These are phyloP conservation scores for Aaosphaeria arxii DNA, from an alignment of 2,329 filamentous ascomycete genomes.

Conservation along the genomic window DNA sequence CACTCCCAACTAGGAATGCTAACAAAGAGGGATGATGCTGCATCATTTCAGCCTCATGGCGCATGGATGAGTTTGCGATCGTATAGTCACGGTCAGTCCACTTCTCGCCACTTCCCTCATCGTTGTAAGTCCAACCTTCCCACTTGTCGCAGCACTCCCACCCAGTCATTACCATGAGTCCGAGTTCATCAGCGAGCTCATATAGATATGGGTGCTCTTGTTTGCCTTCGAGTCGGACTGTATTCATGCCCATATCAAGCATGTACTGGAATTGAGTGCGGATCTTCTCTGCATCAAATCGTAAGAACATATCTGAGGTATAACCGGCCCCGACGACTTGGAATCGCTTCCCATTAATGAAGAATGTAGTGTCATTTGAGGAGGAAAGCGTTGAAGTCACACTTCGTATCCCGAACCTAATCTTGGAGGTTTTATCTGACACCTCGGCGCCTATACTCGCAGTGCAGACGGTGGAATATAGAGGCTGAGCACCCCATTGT, in stretches of 20 bases:
- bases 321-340: constrained; percentile 62
- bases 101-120: constrained; percentile 44
- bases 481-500: constrained; percentile 56
- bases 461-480: constrained; percentile 44
- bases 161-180: constrained; percentile 60
- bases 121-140: constrained; percentile 63
- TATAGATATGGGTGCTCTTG: constrained; percentile 63
- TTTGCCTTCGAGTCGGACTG: constrained; percentile 62
- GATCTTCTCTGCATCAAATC: constrained; percentile 52
- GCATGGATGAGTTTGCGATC: constrained; percentile 55
- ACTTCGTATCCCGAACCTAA: constrained; percentile 54
- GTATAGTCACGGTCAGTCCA: constrained; percentile 57
- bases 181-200: constrained; percentile 56
- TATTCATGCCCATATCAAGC: constrained; percentile 62
- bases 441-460: constrained; percentile 16
- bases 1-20: constrained; percentile 58
- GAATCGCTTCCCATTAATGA: constrained; percentile 56
- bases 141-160: constrained; percentile 70
- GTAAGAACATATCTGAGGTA: constrained; percentile 59
- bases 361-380: constrained; percentile 55
- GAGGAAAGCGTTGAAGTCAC: constrained; percentile 52
- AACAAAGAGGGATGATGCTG: constrained; percentile 60
- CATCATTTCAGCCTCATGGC: constrained; percentile 59
- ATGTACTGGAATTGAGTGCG: constrained; percentile 51
- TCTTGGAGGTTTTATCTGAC: constrained; percentile 34